Conservation (phyloP, 805 yeast genomes). For the Ogataea ganodermae region DNA sequence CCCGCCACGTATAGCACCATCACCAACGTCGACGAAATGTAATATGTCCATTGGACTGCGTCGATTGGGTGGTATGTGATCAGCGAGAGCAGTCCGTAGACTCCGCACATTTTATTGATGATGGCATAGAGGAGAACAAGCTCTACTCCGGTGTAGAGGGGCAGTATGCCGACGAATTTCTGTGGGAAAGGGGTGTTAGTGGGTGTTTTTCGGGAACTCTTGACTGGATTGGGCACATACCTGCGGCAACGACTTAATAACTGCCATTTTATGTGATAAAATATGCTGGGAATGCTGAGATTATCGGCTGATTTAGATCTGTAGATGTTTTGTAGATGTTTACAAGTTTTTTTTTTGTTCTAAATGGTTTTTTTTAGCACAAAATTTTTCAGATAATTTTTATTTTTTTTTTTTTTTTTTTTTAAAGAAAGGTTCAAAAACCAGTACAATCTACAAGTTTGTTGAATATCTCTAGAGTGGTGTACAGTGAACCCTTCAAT, state of each 20-base stretch:
- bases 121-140: conserved; percentile 71
- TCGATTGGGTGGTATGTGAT: conserved; percentile 88
- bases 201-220: too few species aligned
- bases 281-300: not conserved
- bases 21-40: conserved; percentile 61
- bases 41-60: conserved; percentile 79
- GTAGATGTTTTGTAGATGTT: not conserved
- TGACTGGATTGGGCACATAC: conserved; percentile 20
- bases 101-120: conserved; percentile 85
- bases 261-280: conserved; percentile 12
- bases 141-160: conserved; percentile 88
- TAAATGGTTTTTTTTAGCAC: not conserved
- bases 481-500: not conserved
- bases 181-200: conserved; percentile 7
- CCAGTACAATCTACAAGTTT: too few species aligned
- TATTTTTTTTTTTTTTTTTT: not conserved
- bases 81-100: conserved; percentile 81
- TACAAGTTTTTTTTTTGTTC: not conserved
- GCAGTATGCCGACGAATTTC: conserved; percentile 43
- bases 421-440: too few species aligned
- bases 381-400: conserved; percentile 5
- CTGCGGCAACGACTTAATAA: conserved; percentile 23
- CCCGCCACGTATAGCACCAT: conserved; percentile 70
- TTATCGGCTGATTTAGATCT: conserved; percentile 2
- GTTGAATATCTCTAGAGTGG: too few species aligned